Percentiles rank a stretch among this genome's conserved stretches.
Conservation (phyloP, 2,329 filamentous ascomycete genomes). For the Pyrenophora teres region DNA sequence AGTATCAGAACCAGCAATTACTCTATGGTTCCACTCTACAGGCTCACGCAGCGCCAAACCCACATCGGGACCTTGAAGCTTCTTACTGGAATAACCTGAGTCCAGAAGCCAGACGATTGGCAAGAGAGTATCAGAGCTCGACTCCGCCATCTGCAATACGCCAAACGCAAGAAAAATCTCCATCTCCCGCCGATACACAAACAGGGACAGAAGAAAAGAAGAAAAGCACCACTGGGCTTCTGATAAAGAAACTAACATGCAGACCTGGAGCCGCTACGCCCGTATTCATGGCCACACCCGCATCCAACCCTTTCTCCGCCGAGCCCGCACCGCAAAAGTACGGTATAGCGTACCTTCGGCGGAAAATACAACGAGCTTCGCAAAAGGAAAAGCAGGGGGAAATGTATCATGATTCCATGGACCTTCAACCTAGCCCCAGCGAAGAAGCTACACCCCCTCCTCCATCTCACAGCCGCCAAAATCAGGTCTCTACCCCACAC, state of each 20-base stretch:
- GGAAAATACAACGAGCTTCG: neutral
- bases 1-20: too few species aligned
- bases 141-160: too few species aligned
- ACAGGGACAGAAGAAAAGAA: neutral
- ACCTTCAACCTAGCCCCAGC: too few species aligned
- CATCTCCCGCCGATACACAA: neutral
- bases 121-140: too few species aligned
- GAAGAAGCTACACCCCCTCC: too few species aligned
- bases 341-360: neutral
- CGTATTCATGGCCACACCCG: neutral
- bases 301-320: neutral
- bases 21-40: too few species aligned
- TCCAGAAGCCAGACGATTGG: neutral
- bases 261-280: constrained; percentile 1
- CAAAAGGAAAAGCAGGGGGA: neutral
- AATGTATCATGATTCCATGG: too few species aligned
- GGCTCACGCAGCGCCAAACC: too few species aligned
- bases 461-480: too few species aligned
- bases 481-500: neutral
- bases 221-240: neutral
- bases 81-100: neutral
- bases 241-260: neutral
- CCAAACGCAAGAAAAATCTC: too few species aligned
- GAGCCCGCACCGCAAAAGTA: neutral
- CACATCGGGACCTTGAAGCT: too few species aligned